Conservation (phyloP, 2,329 filamentous ascomycete genomes). For the Penicillium sp. region DNA sequence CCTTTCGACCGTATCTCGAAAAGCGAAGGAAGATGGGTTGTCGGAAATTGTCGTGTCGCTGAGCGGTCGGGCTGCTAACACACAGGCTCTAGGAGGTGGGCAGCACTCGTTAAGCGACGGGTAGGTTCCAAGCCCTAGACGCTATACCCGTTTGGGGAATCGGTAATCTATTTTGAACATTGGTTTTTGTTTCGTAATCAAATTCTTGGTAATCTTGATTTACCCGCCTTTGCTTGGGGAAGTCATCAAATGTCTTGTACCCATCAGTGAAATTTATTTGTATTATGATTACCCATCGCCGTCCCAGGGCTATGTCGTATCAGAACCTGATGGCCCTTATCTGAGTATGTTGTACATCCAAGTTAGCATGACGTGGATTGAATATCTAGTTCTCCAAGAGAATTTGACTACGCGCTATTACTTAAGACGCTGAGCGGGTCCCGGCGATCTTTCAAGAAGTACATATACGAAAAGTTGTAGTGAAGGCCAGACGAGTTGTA, state of each 20-base stretch:
- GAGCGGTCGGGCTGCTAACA: conserved; percentile 28
- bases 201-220: background rate
- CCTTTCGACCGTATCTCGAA: conserved; percentile 46
- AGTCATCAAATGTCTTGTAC: background rate
- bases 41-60: conserved; percentile 39
- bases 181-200: background rate
- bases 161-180: conserved; percentile 7
- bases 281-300: background rate
- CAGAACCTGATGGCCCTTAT: background rate
- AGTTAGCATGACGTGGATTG: background rate
- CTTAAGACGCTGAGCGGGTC: background rate
- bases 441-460: background rate
- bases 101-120: conserved; percentile 43
- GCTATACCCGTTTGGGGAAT: conserved; percentile 25
- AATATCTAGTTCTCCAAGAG: background rate
- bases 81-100: conserved; percentile 34
- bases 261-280: background rate
- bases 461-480: conserved; percentile 1
- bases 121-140: conserved; percentile 40
- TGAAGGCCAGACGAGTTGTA: conserved; percentile 35
- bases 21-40: conserved; percentile 42
- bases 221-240: background rate
- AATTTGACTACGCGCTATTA: conserved; percentile 10
- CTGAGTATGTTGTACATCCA: background rate
- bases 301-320: background rate